A percentile compares a stretch with the other conserved stretches of the same genome.
Conservation (phyloP, 176 grass and related monocot species). For the Zoysia pacifica region DNA sequence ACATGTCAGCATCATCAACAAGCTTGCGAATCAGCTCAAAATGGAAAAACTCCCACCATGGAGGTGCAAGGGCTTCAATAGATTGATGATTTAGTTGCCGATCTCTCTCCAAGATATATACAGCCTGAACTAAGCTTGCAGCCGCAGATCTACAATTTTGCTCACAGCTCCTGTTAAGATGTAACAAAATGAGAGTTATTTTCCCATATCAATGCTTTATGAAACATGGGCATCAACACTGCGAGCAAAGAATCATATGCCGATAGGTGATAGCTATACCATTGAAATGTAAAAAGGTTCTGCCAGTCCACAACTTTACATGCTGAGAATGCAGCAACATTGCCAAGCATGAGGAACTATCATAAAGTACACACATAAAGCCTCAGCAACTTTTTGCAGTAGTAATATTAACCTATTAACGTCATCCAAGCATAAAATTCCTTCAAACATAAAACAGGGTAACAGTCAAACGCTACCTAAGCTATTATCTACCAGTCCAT, state of each 20-base stretch:
- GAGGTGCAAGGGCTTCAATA: slow-evolving; percentile 58
- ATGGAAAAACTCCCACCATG: slow-evolving; percentile 91
- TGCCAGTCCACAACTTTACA: background rate
- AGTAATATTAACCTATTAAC: background rate
- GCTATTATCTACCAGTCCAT: background rate
- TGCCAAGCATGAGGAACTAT: background rate
- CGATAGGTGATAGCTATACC: background rate
- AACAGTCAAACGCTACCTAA: background rate
- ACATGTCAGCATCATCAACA: slow-evolving; percentile 81
- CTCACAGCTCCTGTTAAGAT: slow-evolving; percentile 60
- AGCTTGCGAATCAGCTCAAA: slow-evolving; percentile 81
- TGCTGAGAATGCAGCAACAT: slow-evolving; percentile 5
- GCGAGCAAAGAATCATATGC: slow-evolving; percentile 15
- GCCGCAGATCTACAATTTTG: slow-evolving; percentile 78
- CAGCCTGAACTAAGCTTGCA: slow-evolving; percentile 87
- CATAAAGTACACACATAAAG: background rate
- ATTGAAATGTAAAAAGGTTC: slow-evolving; percentile 28
- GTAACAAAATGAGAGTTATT: slow-evolving; percentile 42
- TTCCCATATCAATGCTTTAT: slow-evolving; percentile 27
- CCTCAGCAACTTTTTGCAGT: background rate
- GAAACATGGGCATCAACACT: background rate
- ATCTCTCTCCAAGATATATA: slow-evolving; percentile 82
- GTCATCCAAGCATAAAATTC: background rate
- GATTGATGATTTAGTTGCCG: slow-evolving; percentile 66
- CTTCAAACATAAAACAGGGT: background rate